A percentile compares a stretch with the other conserved stretches of the same genome.
phyloP scores from a whole-genome alignment of 305 asterid genomes.

The Fraxinus nigra region DNA sequence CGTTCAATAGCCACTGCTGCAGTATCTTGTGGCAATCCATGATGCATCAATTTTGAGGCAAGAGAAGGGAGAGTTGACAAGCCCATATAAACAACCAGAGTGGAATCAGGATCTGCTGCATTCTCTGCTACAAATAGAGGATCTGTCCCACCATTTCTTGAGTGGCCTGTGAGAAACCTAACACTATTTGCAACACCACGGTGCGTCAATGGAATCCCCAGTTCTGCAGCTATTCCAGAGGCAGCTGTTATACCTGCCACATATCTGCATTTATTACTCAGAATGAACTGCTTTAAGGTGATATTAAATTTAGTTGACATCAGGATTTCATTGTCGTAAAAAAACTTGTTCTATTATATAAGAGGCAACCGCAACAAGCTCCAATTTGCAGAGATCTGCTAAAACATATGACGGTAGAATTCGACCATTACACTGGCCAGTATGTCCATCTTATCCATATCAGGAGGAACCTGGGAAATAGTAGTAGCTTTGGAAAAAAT shows the following conservation, averaged over 20 bases:
- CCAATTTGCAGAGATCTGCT: neutral
- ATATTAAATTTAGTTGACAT: neutral
- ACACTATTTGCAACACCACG: conserved; percentile 91
- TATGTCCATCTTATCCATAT: neutral
- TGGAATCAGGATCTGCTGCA: conserved; percentile 87
- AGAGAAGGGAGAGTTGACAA: conserved; percentile 89
- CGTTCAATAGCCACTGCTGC: conserved; percentile 92
- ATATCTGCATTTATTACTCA: conserved; percentile 6
- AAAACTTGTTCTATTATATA: neutral
- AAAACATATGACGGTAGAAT: neutral
- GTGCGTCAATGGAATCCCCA: conserved; percentile 92
- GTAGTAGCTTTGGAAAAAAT: neutral
- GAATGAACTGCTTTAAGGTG: neutral
- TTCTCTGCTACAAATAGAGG: conserved; percentile 81
- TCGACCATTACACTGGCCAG: neutral
- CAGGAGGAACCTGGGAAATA: neutral
- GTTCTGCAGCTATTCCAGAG: conserved; percentile 93
- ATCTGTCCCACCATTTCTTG: conserved; percentile 87
- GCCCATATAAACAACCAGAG: conserved; percentile 89
- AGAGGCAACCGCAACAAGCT: neutral
- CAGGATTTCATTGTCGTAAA: neutral
- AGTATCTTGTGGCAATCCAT: conserved; percentile 78
- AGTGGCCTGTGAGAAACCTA: conserved; percentile 88
- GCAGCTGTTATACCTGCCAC: conserved; percentile 91
- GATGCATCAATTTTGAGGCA: conserved; percentile 60